Evolutionary conservation across 441 rosid genomes (phyloP), one percentile per base, ranked within the genome.

Genomic region (Euphorbia celastroides): DNA sequence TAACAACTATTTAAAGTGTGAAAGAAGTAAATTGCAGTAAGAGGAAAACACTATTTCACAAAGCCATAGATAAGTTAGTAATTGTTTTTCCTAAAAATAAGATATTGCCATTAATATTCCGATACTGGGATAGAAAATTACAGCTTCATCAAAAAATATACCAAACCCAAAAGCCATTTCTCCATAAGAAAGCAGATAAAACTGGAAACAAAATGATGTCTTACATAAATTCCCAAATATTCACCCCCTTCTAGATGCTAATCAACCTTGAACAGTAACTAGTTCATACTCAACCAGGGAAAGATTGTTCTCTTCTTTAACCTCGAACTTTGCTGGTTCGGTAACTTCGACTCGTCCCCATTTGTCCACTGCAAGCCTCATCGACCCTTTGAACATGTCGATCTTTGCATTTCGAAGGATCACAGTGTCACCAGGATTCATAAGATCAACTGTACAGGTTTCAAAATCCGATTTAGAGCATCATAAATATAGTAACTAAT

Each of bases 341-440:
- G 90, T 78, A 27, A 76, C 90, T 78, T 92, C 93, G 0, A 92
- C 75, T 6, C 83, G 95, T 30, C 98, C 98, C 98, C 98, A 89
- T 72, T 92, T 88, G 74, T 92, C 98, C 55, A 92, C 96, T 0
- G 91, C 93, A 44, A 92, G 83, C 84, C 98, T 85, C 96, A 92
- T 92, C 19, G 91, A 81, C n/a, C 96, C 83, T 78, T 92, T 92
- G 83, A 92, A 92, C 98, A 92, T 89, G 68, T 88, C 96, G 60
- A 92, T 88, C 89, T 89, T 92, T 3, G 98, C 93, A 73, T 92
- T 92, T 0, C 95, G 84, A 62, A 92, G 77, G 55, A 85, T 88
- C 42, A 92, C 85, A 0, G 95, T 89, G 25, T 77, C 63, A 0
- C 89, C 98, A 0, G 83, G 79, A 62, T 75, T 75, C 95, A 92